A percentile compares a stretch with the other conserved stretches of the same genome.
Evolutionary conservation across 441 rosid species (phyloP).

Genomic region (Lepidium campestre): DNA sequence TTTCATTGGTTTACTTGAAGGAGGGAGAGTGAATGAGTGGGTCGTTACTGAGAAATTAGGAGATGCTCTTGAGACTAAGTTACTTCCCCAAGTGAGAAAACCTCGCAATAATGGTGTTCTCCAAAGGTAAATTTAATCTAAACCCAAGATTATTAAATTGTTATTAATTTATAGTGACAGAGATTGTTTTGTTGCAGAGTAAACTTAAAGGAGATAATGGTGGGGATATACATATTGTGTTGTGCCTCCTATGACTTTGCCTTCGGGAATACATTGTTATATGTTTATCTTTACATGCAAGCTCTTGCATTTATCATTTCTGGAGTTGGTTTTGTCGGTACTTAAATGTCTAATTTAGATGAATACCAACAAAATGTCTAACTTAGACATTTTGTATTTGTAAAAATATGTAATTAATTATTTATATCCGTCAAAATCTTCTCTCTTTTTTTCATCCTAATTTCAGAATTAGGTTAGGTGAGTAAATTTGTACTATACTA

Average conservation of each 20-base stretch:
- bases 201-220: conserved; percentile 32
- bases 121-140: conserved; percentile 23
- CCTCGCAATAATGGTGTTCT: conserved; percentile 19
- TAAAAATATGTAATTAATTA: not conserved
- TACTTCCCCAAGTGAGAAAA: conserved; percentile 23
- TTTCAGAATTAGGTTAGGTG: not conserved
- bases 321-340: conserved; percentile 34
- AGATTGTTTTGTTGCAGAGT: conserved; percentile 23
- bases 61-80: conserved; percentile 29
- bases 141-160: not conserved
- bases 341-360: not conserved
- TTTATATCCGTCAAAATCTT: not conserved
- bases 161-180: not conserved
- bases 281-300: conserved; percentile 39
- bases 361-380: not conserved
- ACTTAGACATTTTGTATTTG: not conserved
- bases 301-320: conserved; percentile 36
- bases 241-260: conserved; percentile 32
- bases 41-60: conserved; percentile 47
- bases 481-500: not conserved
- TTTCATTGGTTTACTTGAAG: conserved; percentile 45
- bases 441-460: not conserved
- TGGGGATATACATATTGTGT: conserved; percentile 32
- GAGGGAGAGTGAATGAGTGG: conserved; percentile 46
- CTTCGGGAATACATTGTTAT: conserved; percentile 35